phyloP scores from a whole-genome alignment of 73 alveolate species.

The Symbiodinium pilosum region DNA sequence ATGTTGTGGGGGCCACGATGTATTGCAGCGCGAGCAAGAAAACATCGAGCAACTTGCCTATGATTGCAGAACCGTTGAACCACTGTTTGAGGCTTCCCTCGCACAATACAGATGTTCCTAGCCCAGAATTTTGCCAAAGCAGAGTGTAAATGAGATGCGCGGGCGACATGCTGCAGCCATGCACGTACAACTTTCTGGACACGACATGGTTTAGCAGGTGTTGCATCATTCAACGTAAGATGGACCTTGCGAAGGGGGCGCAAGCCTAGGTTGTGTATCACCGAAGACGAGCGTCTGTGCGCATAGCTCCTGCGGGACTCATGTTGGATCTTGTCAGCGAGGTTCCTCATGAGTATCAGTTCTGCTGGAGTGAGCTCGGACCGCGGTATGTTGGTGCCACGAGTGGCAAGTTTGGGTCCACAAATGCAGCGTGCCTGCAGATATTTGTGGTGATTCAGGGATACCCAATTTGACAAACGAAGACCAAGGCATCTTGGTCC shows the following conservation, averaged over 20 bases:
- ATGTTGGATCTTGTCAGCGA: not conserved
- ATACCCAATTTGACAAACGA: not conserved
- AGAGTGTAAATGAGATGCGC: not conserved
- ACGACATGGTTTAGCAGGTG: not conserved
- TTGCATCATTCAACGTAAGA: not conserved
- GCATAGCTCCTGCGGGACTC: not conserved
- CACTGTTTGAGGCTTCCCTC: not conserved
- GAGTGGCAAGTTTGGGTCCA: not conserved
- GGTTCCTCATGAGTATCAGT: not conserved
- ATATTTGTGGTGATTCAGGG: not conserved
- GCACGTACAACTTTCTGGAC: not conserved
- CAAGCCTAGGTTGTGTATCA: not conserved
- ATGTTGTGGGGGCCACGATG: too few species aligned
- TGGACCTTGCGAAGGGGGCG: not conserved
- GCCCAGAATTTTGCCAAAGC: not conserved
- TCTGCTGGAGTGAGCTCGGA: not conserved
- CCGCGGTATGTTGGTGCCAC: not conserved
- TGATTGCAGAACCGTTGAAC: not conserved
- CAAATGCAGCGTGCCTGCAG: not conserved
- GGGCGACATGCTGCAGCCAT: not conserved
- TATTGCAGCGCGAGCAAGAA: not conserved
- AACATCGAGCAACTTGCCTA: not conserved
- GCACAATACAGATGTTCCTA: not conserved
- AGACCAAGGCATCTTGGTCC: not conserved
- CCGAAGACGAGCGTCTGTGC: not conserved